Percentiles rank a stretch among this genome's conserved stretches.
Conservation (phyloP, 1,284 basidiomycete species). For the Apiotrichum mycotoxinovorans region DNA sequence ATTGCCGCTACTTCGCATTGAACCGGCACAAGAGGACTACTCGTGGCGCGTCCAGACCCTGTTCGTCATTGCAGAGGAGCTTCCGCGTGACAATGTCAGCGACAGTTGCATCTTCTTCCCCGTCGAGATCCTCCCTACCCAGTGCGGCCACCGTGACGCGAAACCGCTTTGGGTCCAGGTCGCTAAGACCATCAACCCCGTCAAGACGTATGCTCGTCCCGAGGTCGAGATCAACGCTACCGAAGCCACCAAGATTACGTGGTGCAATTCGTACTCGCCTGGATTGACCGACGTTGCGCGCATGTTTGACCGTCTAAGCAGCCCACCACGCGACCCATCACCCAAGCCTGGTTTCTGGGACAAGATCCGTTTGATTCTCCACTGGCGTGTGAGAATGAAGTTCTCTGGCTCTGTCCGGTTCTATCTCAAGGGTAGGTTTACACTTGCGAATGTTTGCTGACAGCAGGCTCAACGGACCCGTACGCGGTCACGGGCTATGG, state of each 20-base stretch:
- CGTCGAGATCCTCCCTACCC: constrained; percentile 60
- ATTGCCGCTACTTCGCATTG: constrained; percentile 54
- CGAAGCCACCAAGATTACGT: constrained; percentile 71
- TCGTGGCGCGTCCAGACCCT: constrained; percentile 61
- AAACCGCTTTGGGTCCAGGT: constrained; percentile 63
- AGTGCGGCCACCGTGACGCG: constrained; percentile 58
- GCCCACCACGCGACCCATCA: constrained; percentile 79
- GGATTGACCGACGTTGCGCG: constrained; percentile 83
- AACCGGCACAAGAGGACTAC: constrained; percentile 20
- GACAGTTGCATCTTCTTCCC: constrained; percentile 70
- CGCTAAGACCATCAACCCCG: constrained; percentile 91
- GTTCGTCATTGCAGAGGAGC: constrained; percentile 85
- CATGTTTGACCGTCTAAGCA: constrained; percentile 76
- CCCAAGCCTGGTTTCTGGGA: constrained; percentile 93
- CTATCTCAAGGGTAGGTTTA: constrained; percentile 71
- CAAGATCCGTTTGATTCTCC: constrained; percentile 78
- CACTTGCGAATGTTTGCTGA: constrained; percentile 7
- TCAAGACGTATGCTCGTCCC: constrained; percentile 85
- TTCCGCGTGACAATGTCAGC: constrained; percentile 56
- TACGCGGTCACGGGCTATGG: constrained; percentile 70
- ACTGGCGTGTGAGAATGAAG: constrained; percentile 71
- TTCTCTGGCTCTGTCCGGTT: constrained; percentile 74
- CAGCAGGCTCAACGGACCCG: constrained; percentile 75
- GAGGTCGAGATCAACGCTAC: constrained; percentile 64
- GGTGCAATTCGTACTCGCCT: constrained; percentile 86